Base-by-base conservation (phyloP, 208 protist genomes). In the Leishmania amazonensis region DNA sequence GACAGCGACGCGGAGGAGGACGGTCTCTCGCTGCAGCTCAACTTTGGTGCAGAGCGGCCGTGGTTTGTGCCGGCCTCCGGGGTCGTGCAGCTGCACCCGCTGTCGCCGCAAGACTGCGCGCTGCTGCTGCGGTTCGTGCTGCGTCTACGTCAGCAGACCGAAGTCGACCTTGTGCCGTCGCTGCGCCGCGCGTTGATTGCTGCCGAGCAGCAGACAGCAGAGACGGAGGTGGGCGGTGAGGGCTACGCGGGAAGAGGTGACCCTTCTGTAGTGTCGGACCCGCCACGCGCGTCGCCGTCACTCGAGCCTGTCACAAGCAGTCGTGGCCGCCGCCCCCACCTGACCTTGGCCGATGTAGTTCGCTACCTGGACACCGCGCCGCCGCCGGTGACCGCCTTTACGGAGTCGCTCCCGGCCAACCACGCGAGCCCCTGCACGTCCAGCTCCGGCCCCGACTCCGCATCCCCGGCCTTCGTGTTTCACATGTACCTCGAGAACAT, bases 401-500 rank as follows among this genome's bases (percentile, higher is more conserved):
- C 92, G 28, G 94, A 93, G 58, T 86, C 83, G 60, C 78, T 86
- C 49, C 83, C 83, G 1, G 31, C 57, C 35, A 51, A 67, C 21
- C 0, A 57, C 31, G 51, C 51, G 53, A 28, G 73, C 51, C 73
- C 17, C 1, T 51, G 17, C 57, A 24, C 53, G 35, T 9, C 53
- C 9, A 35, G 35, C 75, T 9, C 64, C 60, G 15, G 47, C 11
- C 47, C 71, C 8, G 42, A 6, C 11, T 6, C 38, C 65, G 15
- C 19, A 67, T 87, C 83, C 7, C 91, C 94, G 6, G 91, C 90
- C 40, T 96, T 96, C 85, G 73, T 97, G 42, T 96, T 96, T 85
- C 88, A 89, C 38, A 85, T 98, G 11, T 95, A 95, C 64, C 78
- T 92, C 0, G 93, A 98, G 79, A 98, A 98, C 82, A 83, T 94